Evolutionary conservation across 2,329 filamentous ascomycete genomes (phyloP).

Genomic region (Beauveria sp.): DNA sequence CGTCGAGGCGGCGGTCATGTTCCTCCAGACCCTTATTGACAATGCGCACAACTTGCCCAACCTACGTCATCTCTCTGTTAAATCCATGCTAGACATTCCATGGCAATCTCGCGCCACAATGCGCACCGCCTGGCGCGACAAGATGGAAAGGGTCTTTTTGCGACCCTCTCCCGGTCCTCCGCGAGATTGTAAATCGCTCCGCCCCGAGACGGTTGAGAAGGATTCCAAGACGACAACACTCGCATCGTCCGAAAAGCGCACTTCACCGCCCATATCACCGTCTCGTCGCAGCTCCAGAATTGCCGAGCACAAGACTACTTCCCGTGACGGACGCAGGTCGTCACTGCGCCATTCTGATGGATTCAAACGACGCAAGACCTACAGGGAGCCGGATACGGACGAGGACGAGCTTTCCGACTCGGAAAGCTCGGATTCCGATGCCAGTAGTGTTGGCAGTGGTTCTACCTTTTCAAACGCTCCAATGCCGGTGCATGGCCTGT

Average conservation of each 20-base stretch:
- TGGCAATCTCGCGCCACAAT: conserved; percentile 81
- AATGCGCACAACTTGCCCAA: conserved; percentile 57
- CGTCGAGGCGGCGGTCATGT: conserved; percentile 60
- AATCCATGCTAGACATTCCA: conserved; percentile 68
- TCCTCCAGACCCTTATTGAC: conserved; percentile 72
- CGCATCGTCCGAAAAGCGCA: conserved; percentile 9
- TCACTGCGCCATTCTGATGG: conserved; percentile 4
- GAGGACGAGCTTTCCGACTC: conserved; percentile 29
- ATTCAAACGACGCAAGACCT: conserved; percentile 21
- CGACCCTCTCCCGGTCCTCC: conserved; percentile 36
- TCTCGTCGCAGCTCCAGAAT: conserved; percentile 32
- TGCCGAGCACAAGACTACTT: conserved; percentile 19
- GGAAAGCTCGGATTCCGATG: conserved; percentile 15
- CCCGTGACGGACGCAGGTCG: conserved; percentile 10
- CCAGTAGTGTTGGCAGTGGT: conserved; percentile 11
- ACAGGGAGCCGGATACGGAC: conserved; percentile 39
- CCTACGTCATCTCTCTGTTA: conserved; percentile 64
- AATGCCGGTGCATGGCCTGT: conserved; percentile 54
- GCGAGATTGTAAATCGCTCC: conserved; percentile 17
- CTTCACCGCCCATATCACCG: conserved; percentile 17
- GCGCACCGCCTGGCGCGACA: conserved; percentile 68
- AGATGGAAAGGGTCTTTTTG: conserved; percentile 59
- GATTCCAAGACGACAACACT: neutral
- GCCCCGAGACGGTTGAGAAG: conserved; percentile 13
- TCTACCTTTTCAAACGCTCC: neutral